Percentiles rank a stretch among this genome's conserved stretches.
Conservation (phyloP, 805 yeast species). For the Nakazawaea peltata region DNA sequence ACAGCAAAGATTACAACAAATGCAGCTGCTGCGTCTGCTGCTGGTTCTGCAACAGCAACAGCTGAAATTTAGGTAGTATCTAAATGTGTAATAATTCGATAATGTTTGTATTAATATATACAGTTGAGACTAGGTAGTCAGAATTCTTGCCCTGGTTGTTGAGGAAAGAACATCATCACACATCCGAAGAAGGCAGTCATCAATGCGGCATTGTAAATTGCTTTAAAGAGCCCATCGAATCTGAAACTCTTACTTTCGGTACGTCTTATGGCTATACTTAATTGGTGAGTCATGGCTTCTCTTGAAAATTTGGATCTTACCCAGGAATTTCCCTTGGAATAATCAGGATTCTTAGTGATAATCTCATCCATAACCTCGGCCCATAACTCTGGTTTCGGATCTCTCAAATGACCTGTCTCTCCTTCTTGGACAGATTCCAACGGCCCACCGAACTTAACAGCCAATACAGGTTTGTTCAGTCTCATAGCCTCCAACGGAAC, state of each 20-base stretch:
- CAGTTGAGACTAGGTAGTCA: no score
- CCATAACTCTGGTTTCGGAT: conserved; percentile 46
- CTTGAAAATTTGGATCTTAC: conserved; percentile 34
- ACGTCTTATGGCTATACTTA: conserved; percentile 10
- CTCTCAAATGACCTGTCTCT: conserved; percentile 61
- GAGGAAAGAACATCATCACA: no score
- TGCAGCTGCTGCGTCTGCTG: conserved; percentile 1
- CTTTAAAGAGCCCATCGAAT: conserved; percentile 5
- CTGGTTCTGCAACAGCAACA: no score
- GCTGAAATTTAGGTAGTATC: no score
- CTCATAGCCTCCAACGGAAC: conserved; percentile 96
- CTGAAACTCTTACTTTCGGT: conserved; percentile 6
- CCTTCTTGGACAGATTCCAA: conserved; percentile 58
- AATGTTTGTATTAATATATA: no score
- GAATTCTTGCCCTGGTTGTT: no score
- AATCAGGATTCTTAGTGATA: neutral
- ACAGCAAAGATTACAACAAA: conserved; percentile 1
- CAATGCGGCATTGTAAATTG: neutral
- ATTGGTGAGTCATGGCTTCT: conserved; percentile 32
- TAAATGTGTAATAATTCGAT: no score
- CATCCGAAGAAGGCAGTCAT: neutral
- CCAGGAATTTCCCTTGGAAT: conserved; percentile 24
- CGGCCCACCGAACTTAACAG: conserved; percentile 90
- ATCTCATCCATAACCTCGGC: conserved; percentile 23
- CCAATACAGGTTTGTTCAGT: conserved; percentile 73